phyloP scores from a whole-genome alignment of 495 filamentous ascomycete genomes.

The Trichoderma gamsii region DNA sequence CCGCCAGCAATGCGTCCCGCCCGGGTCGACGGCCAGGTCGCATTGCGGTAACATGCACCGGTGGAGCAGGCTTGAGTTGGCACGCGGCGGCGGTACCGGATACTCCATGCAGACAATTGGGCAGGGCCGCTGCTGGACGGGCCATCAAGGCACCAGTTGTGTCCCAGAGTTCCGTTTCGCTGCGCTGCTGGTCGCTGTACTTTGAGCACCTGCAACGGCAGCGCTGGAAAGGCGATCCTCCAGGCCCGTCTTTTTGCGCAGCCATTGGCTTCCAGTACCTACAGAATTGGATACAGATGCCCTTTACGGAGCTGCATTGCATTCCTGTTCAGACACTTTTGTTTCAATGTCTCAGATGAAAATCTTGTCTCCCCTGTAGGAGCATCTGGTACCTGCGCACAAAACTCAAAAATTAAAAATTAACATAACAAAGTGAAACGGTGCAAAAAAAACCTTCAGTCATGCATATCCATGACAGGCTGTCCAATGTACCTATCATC shows the following conservation, averaged over 20 bases:
- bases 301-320: too few species aligned
- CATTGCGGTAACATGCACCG: background rate
- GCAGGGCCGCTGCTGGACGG: background rate
- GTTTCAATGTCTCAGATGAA: too few species aligned
- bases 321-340: too few species aligned
- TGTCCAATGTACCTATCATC: background rate
- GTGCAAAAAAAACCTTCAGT: background rate
- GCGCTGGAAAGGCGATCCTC: too few species aligned
- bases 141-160: background rate
- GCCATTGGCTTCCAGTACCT: too few species aligned
- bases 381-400: too few species aligned
- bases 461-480: constrained; percentile 1
- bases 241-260: too few species aligned
- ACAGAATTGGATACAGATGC: too few species aligned
- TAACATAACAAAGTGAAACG: background rate
- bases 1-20: background rate
- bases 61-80: background rate
- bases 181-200: too few species aligned
- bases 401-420: too few species aligned
- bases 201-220: too few species aligned
- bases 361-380: background rate
- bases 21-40: background rate
- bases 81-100: constrained; percentile 2
- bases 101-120: background rate
- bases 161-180: too few species aligned